Evolutionary conservation across 345 rosid species (phyloP).

Genomic region (Gossypioides kirkii): DNA sequence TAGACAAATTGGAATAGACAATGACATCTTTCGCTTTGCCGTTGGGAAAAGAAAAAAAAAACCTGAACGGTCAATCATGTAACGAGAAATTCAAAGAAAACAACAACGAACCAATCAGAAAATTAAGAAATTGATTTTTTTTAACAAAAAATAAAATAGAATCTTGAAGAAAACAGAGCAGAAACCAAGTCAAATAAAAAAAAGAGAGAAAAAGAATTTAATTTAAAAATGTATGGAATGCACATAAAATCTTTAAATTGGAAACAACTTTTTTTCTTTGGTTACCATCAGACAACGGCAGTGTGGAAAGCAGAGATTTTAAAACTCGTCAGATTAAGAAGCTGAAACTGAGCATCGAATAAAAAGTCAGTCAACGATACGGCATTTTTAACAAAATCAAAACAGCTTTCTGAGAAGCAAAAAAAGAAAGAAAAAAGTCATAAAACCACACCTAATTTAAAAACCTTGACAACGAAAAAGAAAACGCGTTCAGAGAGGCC

Average conservation of each 20-base stretch:
- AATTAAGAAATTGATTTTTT: not conserved
- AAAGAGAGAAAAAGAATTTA: not conserved
- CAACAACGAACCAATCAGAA: not conserved
- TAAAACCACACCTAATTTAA: constrained; percentile 12
- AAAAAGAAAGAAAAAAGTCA: not conserved
- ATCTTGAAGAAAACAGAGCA: not conserved
- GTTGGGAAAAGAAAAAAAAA: not conserved
- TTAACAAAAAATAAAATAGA: not conserved
- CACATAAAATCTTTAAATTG: not conserved
- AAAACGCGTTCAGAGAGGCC: constrained; percentile 9
- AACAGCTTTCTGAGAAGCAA: no score
- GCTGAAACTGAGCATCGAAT: not conserved
- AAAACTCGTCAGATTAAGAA: not conserved
- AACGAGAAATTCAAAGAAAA: not conserved
- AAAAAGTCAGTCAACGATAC: not conserved
- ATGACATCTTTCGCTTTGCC: not conserved
- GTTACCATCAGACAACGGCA: not conserved
- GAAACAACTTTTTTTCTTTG: not conserved
- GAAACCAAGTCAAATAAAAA: not conserved
- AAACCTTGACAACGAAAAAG: not conserved
- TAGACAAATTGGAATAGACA: not conserved
- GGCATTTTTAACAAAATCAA: not conserved
- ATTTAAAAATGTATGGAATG: not conserved
- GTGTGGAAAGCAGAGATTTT: not conserved
- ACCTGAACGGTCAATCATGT: not conserved